Conservation (phyloP, 208 protist species). For the Acanthamoeba quina region DNA sequence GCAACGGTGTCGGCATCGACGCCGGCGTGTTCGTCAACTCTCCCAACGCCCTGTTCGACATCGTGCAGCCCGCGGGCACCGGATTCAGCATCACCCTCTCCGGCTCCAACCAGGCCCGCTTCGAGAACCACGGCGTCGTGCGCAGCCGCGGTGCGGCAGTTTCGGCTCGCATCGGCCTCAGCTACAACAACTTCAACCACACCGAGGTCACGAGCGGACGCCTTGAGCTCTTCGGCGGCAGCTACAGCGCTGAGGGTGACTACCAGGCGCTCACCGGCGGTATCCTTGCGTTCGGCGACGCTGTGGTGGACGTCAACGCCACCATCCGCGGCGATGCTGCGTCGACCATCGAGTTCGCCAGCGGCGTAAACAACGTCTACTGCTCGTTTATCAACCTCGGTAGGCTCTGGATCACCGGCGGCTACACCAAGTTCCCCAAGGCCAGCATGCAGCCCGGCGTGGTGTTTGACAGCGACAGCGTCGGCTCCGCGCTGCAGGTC, state of each 20-base stretch:
- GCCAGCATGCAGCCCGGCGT: slow-evolving; percentile 1
- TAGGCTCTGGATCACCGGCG: slow-evolving; percentile 30
- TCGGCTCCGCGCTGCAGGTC: slow-evolving; percentile 39
- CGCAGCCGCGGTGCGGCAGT: slow-evolving; percentile 26
- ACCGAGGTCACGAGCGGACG: slow-evolving; percentile 11
- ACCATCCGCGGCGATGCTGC: slow-evolving; percentile 27
- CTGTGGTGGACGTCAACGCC: slow-evolving; percentile 27
- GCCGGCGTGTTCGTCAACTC: slow-evolving; percentile 64
- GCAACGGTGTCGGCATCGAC: slow-evolving; percentile 39
- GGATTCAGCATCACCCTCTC: slow-evolving; percentile 1
- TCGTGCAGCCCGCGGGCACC: slow-evolving; percentile 38
- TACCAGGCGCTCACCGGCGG: slow-evolving; percentile 57
- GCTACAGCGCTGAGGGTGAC: slow-evolving; percentile 53
- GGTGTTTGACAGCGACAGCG: background rate
- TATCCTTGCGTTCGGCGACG: slow-evolving; percentile 54
- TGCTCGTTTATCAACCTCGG: slow-evolving; percentile 58
- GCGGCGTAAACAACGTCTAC: slow-evolving; percentile 42
- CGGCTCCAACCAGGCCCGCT: background rate
- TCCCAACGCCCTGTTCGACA: slow-evolving; percentile 27
- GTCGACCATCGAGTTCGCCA: slow-evolving; percentile 63
- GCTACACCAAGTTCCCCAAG: slow-evolving; percentile 63
- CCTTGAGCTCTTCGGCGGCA: slow-evolving; percentile 47
- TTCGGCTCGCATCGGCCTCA: background rate
- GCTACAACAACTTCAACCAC: slow-evolving; percentile 52
- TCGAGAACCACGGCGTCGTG: slow-evolving; percentile 25